Evolutionary conservation across 805 yeast species (phyloP).

Genomic region (Zygotorulaspora danielsina): DNA sequence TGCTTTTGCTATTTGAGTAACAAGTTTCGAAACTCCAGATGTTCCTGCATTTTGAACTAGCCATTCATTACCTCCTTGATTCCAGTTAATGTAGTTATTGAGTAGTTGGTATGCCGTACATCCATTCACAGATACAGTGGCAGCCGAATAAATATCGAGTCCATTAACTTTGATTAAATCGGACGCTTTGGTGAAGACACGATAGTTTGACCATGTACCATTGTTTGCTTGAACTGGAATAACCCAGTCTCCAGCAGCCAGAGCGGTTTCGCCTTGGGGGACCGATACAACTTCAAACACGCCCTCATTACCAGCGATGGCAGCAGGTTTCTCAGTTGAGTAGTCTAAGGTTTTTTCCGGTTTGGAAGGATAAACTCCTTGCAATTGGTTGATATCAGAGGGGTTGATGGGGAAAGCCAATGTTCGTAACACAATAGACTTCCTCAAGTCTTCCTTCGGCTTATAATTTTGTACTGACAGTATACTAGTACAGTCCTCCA

Average conservation of each 20-base stretch:
- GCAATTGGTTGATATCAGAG: constrained; percentile 78
- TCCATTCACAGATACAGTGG: constrained; percentile 90
- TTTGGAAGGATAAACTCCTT: constrained; percentile 79
- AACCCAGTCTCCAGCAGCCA: constrained; percentile 79
- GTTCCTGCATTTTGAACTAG: constrained; percentile 95
- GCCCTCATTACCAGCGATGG: constrained; percentile 94
- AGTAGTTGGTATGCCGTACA: constrained; percentile 88
- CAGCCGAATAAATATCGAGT: constrained; percentile 61
- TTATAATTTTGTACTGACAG: constrained; percentile 27
- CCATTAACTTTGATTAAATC: constrained; percentile 52
- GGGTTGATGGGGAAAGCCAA: constrained; percentile 88
- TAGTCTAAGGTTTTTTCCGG: constrained; percentile 54
- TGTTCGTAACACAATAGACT: constrained; percentile 52
- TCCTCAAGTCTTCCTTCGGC: constrained; percentile 25
- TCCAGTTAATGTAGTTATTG: constrained; percentile 49
- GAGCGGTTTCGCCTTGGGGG: constrained; percentile 46
- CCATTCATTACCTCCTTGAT: constrained; percentile 56
- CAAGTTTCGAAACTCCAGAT: constrained; percentile 90
- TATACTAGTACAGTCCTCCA: constrained; percentile 30
- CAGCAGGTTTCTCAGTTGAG: constrained; percentile 60
- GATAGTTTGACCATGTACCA: constrained; percentile 90
- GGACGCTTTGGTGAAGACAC: constrained; percentile 50
- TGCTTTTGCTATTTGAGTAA: constrained; percentile 76
- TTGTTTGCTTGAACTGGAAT: constrained; percentile 71
- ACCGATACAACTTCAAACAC: constrained; percentile 75